These are phyloP conservation scores for Ganoderma lucidum DNA, from an alignment of 1,284 basidiomycete species.

Conservation along the genomic window DNA sequence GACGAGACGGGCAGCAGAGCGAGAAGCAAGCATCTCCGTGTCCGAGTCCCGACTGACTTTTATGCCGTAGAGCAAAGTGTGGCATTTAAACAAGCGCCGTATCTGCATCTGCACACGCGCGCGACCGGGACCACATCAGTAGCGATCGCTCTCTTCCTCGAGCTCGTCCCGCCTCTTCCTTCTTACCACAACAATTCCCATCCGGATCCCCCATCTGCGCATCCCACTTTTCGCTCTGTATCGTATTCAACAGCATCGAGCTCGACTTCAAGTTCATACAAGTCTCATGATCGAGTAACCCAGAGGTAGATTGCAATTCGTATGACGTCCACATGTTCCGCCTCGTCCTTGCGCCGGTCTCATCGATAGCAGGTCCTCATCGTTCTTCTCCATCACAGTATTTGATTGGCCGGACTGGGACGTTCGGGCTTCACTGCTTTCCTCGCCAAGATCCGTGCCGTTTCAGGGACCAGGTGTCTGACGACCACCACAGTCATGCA, in stretches of 20 bases:
- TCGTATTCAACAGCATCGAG: background rate
- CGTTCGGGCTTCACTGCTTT: background rate
- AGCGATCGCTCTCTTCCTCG: background rate
- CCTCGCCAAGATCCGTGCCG: background rate
- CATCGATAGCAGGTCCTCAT: background rate
- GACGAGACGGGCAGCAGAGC: slow-evolving; percentile 22
- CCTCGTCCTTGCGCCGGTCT: background rate
- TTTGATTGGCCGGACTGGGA: background rate
- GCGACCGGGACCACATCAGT: background rate
- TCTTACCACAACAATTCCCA: background rate
- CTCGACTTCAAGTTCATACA: background rate
- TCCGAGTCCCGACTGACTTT: background rate
- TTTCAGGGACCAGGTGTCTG: background rate
- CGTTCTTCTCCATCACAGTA: background rate
- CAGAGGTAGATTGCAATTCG: background rate
- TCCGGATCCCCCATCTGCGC: background rate
- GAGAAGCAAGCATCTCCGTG: slow-evolving; percentile 17
- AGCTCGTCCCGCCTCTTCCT: background rate
- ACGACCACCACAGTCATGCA: no score
- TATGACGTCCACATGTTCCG: background rate
- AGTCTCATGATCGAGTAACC: background rate
- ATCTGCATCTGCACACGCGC: background rate
- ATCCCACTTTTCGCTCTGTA: background rate
- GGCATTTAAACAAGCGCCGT: background rate
- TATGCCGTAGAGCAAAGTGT: background rate